These are phyloP conservation scores for Yarrowia sp. DNA, from an alignment of 805 yeast species.

Conservation along the genomic window DNA sequence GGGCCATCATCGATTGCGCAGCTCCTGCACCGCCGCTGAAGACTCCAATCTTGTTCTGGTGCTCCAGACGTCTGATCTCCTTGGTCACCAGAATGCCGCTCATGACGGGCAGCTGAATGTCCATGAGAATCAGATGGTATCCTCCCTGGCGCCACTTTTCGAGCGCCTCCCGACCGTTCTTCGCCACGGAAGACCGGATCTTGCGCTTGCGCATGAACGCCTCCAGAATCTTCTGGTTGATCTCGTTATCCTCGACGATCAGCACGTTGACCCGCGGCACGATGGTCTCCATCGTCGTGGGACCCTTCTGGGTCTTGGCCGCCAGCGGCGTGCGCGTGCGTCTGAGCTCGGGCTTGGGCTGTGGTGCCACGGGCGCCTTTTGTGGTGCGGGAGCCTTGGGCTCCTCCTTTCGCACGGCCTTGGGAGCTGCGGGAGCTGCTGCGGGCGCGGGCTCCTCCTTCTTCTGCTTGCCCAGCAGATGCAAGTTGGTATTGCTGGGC, in stretches of 20 bases:
- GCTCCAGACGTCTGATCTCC: constrained; percentile 83
- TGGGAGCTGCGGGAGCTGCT: not conserved
- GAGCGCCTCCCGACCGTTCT: constrained; percentile 91
- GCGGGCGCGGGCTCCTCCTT: not conserved
- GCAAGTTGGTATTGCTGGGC: constrained; percentile 19
- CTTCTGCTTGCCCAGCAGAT: constrained; percentile 5
- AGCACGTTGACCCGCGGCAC: constrained; percentile 86
- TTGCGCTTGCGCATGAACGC: constrained; percentile 82
- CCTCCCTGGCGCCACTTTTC: constrained; percentile 95
- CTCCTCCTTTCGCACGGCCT: not conserved
- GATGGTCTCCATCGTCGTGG: constrained; percentile 48
- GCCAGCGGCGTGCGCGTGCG: constrained; percentile 12
- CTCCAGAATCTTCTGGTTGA: constrained; percentile 87
- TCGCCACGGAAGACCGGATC: constrained; percentile 81
- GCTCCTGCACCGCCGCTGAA: constrained; percentile 39
- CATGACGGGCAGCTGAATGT: constrained; percentile 92
- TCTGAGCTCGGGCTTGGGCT: not conserved
- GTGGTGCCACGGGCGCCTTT: not conserved
- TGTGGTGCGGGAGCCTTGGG: not conserved
- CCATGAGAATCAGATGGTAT: constrained; percentile 92
- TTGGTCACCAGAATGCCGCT: constrained; percentile 95
- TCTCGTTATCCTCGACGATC: constrained; percentile 94
- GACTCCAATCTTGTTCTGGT: constrained; percentile 73
- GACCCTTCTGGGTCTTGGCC: not conserved
- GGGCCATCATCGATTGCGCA: constrained; percentile 37